These are phyloP conservation scores for Penicillium sclerotiorum DNA, from an alignment of 2,329 filamentous ascomycete genomes.

Conservation along the genomic window DNA sequence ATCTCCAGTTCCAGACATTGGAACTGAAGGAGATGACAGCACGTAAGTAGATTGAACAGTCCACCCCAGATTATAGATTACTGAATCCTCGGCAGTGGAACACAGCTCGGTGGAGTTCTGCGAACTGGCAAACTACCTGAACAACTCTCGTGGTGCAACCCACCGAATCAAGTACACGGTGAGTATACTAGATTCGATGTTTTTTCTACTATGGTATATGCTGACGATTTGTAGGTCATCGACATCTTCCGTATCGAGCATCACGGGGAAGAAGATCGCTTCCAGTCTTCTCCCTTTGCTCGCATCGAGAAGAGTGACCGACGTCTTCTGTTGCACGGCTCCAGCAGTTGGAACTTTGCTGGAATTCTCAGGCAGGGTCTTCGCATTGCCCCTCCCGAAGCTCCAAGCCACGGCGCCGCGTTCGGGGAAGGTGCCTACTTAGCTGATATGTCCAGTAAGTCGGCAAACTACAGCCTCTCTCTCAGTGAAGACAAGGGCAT, in stretches of 20 bases:
- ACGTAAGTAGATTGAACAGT: conserved; percentile 31
- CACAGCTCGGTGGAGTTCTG: conserved; percentile 63
- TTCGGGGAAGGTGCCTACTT: conserved; percentile 90
- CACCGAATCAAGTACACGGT: conserved; percentile 56
- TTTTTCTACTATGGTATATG: not conserved
- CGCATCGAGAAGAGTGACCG: conserved; percentile 63
- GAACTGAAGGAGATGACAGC: conserved; percentile 76
- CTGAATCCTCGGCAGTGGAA: conserved; percentile 48
- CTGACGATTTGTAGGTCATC: conserved; percentile 51
- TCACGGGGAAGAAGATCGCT: conserved; percentile 69
- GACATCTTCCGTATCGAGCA: conserved; percentile 84
- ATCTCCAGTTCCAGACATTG: conserved; percentile 72
- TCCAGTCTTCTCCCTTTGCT: conserved; percentile 59
- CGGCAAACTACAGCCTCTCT: conserved; percentile 73
- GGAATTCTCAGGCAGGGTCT: conserved; percentile 86
- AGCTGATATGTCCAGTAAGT: conserved; percentile 82
- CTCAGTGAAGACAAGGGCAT: conserved; percentile 70
- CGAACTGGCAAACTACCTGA: conserved; percentile 68
- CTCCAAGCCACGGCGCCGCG: conserved; percentile 80
- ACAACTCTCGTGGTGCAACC: conserved; percentile 66
- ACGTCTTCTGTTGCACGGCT: conserved; percentile 85
- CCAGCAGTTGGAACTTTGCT: conserved; percentile 78
- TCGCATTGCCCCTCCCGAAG: conserved; percentile 79
- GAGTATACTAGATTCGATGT: conserved; percentile 11
- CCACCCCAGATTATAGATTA: not conserved